These are phyloP conservation scores for Leccinum barrowsii DNA, from an alignment of 768 basidiomycete species.

Conservation along the genomic window DNA sequence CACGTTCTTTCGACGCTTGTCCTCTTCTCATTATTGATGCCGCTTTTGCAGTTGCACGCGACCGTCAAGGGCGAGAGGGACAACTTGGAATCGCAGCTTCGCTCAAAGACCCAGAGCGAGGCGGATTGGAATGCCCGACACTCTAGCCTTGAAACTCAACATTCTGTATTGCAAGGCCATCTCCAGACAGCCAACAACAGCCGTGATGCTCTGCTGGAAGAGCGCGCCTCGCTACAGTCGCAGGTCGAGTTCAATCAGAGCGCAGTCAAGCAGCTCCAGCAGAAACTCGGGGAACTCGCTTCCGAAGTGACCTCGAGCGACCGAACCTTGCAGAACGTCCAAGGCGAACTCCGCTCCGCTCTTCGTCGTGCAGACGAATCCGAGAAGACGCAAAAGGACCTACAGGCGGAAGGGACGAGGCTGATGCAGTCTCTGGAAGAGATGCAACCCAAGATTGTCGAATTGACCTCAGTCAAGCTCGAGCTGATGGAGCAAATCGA, in stretches of 20 bases:
- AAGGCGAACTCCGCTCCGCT: slow-evolving; percentile 64
- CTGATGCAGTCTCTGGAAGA: slow-evolving; percentile 82
- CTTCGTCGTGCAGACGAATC: slow-evolving; percentile 71
- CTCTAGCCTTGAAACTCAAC: slow-evolving; percentile 42
- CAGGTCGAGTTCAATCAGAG: slow-evolving; percentile 45
- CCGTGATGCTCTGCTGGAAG: slow-evolving; percentile 44
- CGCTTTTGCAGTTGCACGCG: slow-evolving; percentile 45
- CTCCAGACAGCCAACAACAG: slow-evolving; percentile 44
- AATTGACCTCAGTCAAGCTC: slow-evolving; percentile 69
- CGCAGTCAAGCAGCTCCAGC: slow-evolving; percentile 51
- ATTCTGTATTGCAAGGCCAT: slow-evolving; percentile 38
- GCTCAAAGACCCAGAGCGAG: slow-evolving; percentile 40
- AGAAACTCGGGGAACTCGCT: slow-evolving; percentile 53
- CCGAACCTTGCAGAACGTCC: slow-evolving; percentile 55
- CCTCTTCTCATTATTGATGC: not conserved
- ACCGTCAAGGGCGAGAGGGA: slow-evolving; percentile 63
- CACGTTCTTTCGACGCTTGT: slow-evolving; percentile 23
- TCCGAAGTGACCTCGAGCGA: slow-evolving; percentile 50
- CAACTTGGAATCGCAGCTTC: slow-evolving; percentile 45
- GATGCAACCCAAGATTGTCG: slow-evolving; percentile 81
- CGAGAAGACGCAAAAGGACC: slow-evolving; percentile 63
- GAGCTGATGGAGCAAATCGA: slow-evolving; percentile 65
- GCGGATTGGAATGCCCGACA: slow-evolving; percentile 47
- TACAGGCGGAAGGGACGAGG: slow-evolving; percentile 75
- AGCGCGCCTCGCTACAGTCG: slow-evolving; percentile 47